Percentiles rank a stretch among this genome's conserved stretches.
phyloP scores from a whole-genome alignment of 805 yeast species.

The Ogataea haglerorum region DNA sequence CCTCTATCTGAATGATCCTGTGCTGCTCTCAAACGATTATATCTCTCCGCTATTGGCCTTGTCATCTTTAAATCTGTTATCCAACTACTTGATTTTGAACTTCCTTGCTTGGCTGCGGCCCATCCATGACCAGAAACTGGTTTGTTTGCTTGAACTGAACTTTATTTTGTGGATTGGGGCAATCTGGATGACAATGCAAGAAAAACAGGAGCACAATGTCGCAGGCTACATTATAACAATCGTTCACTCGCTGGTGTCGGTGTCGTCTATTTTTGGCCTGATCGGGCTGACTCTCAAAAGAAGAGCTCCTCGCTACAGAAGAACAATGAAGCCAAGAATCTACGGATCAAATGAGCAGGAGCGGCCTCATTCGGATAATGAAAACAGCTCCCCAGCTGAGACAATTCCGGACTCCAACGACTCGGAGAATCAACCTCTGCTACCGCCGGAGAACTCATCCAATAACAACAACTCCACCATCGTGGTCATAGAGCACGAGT shows the following conservation, averaged over 20 bases:
- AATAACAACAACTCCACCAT: conserved; percentile 13
- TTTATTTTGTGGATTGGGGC: conserved; percentile 55
- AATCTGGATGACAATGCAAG: conserved; percentile 47
- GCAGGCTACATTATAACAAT: conserved; percentile 52
- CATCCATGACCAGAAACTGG: conserved; percentile 57
- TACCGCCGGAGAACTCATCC: conserved; percentile 9
- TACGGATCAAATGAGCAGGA: conserved; percentile 22
- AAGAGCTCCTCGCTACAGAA: conserved; percentile 21
- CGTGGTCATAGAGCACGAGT: conserved; percentile 27
- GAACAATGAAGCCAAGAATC: conserved; percentile 17
- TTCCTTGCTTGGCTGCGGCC: conserved; percentile 42
- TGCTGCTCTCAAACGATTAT: conserved; percentile 49
- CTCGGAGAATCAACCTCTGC: conserved; percentile 23
- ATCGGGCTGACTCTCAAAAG: conserved; percentile 41
- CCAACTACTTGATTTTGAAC: conserved; percentile 56
- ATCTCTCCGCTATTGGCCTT: conserved; percentile 47
- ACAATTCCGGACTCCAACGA: conserved; percentile 9
- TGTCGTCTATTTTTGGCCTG: conserved; percentile 51
- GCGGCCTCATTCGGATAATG: conserved; percentile 11
- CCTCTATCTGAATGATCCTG: conserved; percentile 43
- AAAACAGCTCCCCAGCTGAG: conserved; percentile 1
- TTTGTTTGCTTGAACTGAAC: conserved; percentile 52
- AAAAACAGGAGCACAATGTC: conserved; percentile 45
- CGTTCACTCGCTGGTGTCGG: conserved; percentile 43
- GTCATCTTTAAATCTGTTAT: conserved; percentile 45